Conservation (phyloP, 495 filamentous ascomycete genomes). For the Aspergillus homomorphus region DNA sequence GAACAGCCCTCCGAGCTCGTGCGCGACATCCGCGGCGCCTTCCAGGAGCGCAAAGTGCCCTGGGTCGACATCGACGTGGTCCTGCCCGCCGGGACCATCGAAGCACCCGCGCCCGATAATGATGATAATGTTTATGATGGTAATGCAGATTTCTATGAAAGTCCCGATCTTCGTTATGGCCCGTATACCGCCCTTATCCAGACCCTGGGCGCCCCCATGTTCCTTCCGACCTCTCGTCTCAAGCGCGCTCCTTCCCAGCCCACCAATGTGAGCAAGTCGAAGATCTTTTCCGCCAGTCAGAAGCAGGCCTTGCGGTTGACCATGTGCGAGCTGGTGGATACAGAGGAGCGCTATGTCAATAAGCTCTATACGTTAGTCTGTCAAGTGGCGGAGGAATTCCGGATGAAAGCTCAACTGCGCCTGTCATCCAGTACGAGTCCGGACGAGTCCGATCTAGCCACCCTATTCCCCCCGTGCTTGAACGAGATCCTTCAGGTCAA, state of each 20-base stretch:
- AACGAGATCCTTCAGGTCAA: slow-evolving; percentile 77
- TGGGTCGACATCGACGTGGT: slow-evolving; percentile 89
- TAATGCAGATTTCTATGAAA: slow-evolving; percentile 49
- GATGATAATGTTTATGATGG: slow-evolving; percentile 30
- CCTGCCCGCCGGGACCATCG: slow-evolving; percentile 70
- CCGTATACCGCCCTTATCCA: slow-evolving; percentile 69
- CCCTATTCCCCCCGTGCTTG: slow-evolving; percentile 76
- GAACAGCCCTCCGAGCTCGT: slow-evolving; percentile 73
- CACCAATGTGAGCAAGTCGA: slow-evolving; percentile 68
- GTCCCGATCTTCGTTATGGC: slow-evolving; percentile 65
- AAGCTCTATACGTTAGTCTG: slow-evolving; percentile 81
- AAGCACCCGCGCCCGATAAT: slow-evolving; percentile 41
- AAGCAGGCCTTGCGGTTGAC: slow-evolving; percentile 81
- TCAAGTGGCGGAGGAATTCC: slow-evolving; percentile 70
- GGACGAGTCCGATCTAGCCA: slow-evolving; percentile 64
- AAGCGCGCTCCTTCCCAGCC: slow-evolving; percentile 84
- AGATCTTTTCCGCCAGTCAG: slow-evolving; percentile 72
- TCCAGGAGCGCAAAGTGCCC: slow-evolving; percentile 72
- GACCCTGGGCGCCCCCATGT: slow-evolving; percentile 75
- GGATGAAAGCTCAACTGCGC: slow-evolving; percentile 58
- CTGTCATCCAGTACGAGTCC: slow-evolving; percentile 64
- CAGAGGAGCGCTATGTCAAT: slow-evolving; percentile 87
- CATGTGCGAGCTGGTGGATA: slow-evolving; percentile 88
- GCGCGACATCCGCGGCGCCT: slow-evolving; percentile 62
- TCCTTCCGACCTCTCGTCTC: slow-evolving; percentile 82